These are phyloP conservation scores for Mucor lusitanicus DNA, from an alignment of 371 early-diverging fungal species.

Conservation along the genomic window DNA sequence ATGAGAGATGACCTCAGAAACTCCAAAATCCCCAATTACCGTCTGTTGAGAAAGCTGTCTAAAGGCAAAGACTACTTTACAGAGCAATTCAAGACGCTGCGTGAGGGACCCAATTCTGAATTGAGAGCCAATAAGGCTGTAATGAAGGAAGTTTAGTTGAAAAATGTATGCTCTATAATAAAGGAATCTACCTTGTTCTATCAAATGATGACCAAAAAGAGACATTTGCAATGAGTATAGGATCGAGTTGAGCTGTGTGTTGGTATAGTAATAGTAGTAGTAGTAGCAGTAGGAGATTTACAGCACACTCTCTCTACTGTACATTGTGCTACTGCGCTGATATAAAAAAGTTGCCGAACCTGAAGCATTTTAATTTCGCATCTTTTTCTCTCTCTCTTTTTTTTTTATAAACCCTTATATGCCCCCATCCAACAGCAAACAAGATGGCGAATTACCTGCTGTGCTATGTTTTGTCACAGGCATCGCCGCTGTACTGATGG, in stretches of 20 bases:
- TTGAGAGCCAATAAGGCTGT: conserved; percentile 14
- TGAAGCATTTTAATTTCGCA: not conserved
- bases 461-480: conserved; percentile 51
- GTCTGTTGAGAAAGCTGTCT: conserved; percentile 11
- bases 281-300: too few species aligned
- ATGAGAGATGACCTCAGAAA: conserved; percentile 8
- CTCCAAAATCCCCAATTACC: conserved; percentile 14
- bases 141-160: conserved; percentile 9
- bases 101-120: conserved; percentile 24
- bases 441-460: conserved; percentile 6
- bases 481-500: conserved; percentile 54
- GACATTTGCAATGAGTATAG: too few species aligned
- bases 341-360: not conserved
- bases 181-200: too few species aligned
- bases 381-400: not conserved
- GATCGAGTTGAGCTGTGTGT: too few species aligned
- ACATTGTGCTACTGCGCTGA: too few species aligned
- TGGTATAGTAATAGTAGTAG: too few species aligned
- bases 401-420: not conserved
- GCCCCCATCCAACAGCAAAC: not conserved
- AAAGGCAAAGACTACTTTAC: conserved; percentile 10
- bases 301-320: too few species aligned
- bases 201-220: too few species aligned
- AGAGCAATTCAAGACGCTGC: conserved; percentile 8
- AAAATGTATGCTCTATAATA: not conserved